Conservation (phyloP, 2,329 filamentous ascomycete genomes). For the Plenodomus tracheiphilus region DNA sequence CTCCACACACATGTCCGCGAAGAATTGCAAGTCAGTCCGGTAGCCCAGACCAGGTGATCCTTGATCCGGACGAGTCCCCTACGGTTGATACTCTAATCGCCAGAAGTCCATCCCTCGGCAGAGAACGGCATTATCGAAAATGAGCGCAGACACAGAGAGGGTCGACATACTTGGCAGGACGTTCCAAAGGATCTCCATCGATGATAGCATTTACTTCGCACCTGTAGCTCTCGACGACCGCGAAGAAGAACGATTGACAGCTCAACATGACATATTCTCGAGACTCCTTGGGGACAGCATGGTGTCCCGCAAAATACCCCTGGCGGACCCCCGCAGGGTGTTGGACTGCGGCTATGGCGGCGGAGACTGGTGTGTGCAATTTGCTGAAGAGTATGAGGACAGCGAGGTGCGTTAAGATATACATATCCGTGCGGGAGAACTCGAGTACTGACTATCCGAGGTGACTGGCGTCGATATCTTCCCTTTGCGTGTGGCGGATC, state of each 20-base stretch:
- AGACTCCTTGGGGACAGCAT: conserved; percentile 35
- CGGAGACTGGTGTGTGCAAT: conserved; percentile 43
- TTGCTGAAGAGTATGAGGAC: conserved; percentile 43
- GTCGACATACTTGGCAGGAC: conserved; percentile 43
- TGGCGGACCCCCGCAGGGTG: conserved; percentile 33
- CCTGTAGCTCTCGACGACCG: conserved; percentile 42
- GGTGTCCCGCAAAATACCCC: conserved; percentile 33
- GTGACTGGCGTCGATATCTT: conserved; percentile 46
- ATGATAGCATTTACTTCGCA: conserved; percentile 44
- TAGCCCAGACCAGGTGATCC: background rate
- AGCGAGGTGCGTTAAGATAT: conserved; percentile 39
- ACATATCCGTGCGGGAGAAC: background rate
- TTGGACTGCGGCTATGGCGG: conserved; percentile 47
- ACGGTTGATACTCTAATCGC: background rate
- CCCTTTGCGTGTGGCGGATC: conserved; percentile 37
- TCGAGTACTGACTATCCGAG: conserved; percentile 15
- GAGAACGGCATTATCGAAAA: conserved; percentile 2
- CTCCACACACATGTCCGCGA: background rate
- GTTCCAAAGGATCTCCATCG: conserved; percentile 45
- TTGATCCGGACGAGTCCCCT: background rate
- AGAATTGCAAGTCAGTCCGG: background rate
- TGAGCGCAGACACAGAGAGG: conserved; percentile 24
- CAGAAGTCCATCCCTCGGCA: background rate
- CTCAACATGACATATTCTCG: conserved; percentile 40
- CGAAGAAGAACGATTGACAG: conserved; percentile 43